Conservation (phyloP, 2,329 filamentous ascomycete genomes). For the Claviceps arundinis region DNA sequence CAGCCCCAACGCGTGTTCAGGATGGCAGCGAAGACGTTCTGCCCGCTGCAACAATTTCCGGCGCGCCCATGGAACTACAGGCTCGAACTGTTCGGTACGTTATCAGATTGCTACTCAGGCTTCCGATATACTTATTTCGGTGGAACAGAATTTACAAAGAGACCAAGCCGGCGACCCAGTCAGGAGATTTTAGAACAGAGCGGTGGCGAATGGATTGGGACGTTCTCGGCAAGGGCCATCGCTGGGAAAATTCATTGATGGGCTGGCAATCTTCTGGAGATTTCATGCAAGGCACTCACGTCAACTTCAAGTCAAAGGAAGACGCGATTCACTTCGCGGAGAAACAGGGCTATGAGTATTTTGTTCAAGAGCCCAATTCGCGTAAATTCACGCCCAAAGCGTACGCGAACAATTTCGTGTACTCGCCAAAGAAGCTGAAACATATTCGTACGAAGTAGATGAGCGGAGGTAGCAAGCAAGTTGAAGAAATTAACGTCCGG, state of each 20-base stretch:
- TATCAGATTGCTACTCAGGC: background rate
- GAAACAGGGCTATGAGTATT: conserved; percentile 99
- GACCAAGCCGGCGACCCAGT: conserved; percentile 90
- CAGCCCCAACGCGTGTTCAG: conserved; percentile 78
- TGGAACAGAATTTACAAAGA: conserved; percentile 71
- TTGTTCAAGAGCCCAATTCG: conserved; percentile 90
- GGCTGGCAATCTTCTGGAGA: conserved; percentile 96
- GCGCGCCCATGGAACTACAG: conserved; percentile 86
- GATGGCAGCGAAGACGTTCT: conserved; percentile 76
- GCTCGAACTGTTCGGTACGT: conserved; percentile 81
- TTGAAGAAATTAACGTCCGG: background rate
- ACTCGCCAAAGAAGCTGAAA: conserved; percentile 78
- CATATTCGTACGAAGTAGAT: conserved; percentile 65
- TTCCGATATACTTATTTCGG: background rate
- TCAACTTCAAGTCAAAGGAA: conserved; percentile 87
- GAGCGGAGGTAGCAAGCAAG: background rate
- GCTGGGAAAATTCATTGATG: conserved; percentile 98
- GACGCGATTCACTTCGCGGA: conserved; percentile 91
- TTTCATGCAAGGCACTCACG: conserved; percentile 82
- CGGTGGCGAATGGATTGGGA: conserved; percentile 99
- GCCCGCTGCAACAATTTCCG: conserved; percentile 76
- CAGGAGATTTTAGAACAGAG: conserved; percentile 70
- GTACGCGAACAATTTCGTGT: conserved; percentile 93
- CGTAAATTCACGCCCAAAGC: conserved; percentile 80
- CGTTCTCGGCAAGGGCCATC: conserved; percentile 76